These are phyloP conservation scores for Plasmodium falciparum DNA, from an alignment of 169 alveolate species.

Conservation along the genomic window DNA sequence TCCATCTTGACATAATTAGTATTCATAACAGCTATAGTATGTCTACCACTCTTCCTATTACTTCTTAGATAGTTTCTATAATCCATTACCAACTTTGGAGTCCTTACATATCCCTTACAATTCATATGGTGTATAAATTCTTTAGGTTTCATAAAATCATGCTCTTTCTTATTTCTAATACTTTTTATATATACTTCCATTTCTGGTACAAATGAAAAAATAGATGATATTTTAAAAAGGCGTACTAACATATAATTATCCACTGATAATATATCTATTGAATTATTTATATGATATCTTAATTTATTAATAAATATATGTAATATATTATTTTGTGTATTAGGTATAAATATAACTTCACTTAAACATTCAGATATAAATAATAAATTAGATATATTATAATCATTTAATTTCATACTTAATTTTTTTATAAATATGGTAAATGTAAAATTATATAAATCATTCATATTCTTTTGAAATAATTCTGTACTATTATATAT, in stretches of 20 bases:
- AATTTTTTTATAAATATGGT: slow-evolving; percentile 47
- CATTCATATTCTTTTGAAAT: slow-evolving; percentile 42
- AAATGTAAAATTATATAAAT: slow-evolving; percentile 36
- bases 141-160: no score
- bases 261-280: neutral
- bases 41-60: neutral
- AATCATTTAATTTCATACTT: slow-evolving; percentile 15
- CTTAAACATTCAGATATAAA: slow-evolving; percentile 54
- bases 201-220: slow-evolving; percentile 69
- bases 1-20: neutral
- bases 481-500: slow-evolving; percentile 1
- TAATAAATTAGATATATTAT: slow-evolving; percentile 20
- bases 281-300: slow-evolving; percentile 28
- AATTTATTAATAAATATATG: slow-evolving; percentile 58
- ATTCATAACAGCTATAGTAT: neutral
- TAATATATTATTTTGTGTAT: slow-evolving; percentile 42
- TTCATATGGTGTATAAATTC: neutral
- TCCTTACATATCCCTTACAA: neutral
- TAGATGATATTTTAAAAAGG: slow-evolving; percentile 40
- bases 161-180: neutral
- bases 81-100: neutral
- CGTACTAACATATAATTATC: slow-evolving; percentile 36
- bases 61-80: neutral
- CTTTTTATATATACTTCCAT: slow-evolving; percentile 15
- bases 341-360: slow-evolving; percentile 52